Evolutionary conservation across 2,329 filamentous ascomycete genomes (phyloP).

Genomic region (Diaporthe australafricana): DNA sequence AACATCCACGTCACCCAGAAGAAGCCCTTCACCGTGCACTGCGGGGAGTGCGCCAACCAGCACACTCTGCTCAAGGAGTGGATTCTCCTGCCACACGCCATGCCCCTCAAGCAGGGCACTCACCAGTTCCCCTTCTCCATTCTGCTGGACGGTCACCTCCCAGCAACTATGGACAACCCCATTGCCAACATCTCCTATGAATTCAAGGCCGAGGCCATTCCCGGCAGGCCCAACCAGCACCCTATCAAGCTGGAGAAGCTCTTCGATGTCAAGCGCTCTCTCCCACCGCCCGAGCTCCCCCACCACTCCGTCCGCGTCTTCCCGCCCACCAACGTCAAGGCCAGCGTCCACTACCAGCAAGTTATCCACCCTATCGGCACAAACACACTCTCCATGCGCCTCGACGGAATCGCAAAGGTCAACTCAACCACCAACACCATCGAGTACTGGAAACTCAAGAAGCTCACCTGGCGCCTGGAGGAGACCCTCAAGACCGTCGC

Average conservation of each 20-base stretch:
- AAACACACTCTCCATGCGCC: constrained; percentile 81
- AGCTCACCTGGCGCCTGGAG: constrained; percentile 92
- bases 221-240: constrained; percentile 57
- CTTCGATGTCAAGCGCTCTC: constrained; percentile 81
- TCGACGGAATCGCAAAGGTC: constrained; percentile 84
- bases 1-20: constrained; percentile 79
- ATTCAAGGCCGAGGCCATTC: constrained; percentile 75
- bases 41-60: constrained; percentile 79
- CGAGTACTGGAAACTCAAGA: constrained; percentile 87
- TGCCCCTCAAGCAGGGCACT: constrained; percentile 64
- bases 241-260: constrained; percentile 73
- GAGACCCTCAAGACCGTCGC: constrained; percentile 85
- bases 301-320: constrained; percentile 95
- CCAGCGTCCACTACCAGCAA: constrained; percentile 82
- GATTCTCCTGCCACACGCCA: constrained; percentile 75
- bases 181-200: constrained; percentile 83
- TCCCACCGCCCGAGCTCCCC: constrained; percentile 78
- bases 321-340: constrained; percentile 93
- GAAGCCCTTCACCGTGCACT: constrained; percentile 84
- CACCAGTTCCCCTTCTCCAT: constrained; percentile 92
- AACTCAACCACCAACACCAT: constrained; percentile 79
- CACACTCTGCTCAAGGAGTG: constrained; percentile 81
- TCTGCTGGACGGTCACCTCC: constrained; percentile 86
- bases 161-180: constrained; percentile 81
- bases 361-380: constrained; percentile 88